A percentile compares a stretch with the other conserved stretches of the same genome.
Conservation (phyloP, 495 filamentous ascomycete species). For the Xylaria curta region DNA sequence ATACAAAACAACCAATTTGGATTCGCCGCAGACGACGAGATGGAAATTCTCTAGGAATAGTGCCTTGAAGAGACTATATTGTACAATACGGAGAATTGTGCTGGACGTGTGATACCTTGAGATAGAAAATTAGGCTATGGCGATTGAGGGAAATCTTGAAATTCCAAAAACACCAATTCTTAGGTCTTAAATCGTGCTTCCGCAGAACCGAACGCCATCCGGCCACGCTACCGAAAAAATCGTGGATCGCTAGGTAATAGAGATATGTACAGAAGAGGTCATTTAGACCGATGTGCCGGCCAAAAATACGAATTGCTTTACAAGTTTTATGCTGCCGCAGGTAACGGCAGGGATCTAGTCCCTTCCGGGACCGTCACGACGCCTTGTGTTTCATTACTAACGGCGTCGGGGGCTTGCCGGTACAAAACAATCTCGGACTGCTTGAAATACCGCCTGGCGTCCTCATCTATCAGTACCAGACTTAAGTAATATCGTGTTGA, state of each 20-base stretch:
- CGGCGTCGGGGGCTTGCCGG: constrained; percentile 83
- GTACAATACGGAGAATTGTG: constrained; percentile 37
- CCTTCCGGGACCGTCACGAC: constrained; percentile 39
- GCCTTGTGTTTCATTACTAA: constrained; percentile 34
- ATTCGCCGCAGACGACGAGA: constrained; percentile 53
- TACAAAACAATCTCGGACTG: constrained; percentile 98
- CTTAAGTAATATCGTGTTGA: constrained; percentile 98
- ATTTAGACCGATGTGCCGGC: background rate
- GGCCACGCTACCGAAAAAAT: constrained; percentile 34
- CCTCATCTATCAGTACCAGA: constrained; percentile 96
- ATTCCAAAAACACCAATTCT: constrained; percentile 27
- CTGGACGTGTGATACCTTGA: constrained; percentile 44
- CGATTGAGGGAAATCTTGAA: background rate
- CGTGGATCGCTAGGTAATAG: constrained; percentile 19
- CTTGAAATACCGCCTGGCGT: constrained; percentile 98
- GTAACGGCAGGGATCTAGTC: constrained; percentile 32
- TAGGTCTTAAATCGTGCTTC: constrained; percentile 13
- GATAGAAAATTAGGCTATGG: constrained; percentile 24
- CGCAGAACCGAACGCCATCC: constrained; percentile 39
- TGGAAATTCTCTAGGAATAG: constrained; percentile 50
- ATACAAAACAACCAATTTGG: constrained; percentile 66
- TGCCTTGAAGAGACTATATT: constrained; percentile 25
- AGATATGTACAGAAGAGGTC: constrained; percentile 27
- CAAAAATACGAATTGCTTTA: constrained; percentile 15
- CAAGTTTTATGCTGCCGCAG: constrained; percentile 28